Conservation (phyloP, 1,139 yeast genomes). For the Nakaseomyces kungkrabaensis region DNA sequence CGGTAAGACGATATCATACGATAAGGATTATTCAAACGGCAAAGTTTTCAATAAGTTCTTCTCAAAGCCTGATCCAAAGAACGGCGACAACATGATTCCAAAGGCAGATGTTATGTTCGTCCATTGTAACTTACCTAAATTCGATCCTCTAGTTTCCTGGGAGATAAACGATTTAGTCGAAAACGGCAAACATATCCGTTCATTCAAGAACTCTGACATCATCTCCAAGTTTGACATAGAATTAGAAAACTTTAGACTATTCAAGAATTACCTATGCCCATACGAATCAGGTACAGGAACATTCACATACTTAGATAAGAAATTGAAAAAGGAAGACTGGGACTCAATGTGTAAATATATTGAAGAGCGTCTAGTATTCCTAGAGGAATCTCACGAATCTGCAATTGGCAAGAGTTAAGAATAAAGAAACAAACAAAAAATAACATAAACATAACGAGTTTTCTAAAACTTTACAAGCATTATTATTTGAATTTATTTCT, state of each 20-base stretch:
- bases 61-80: conserved; percentile 3
- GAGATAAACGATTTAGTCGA: conserved; percentile 18
- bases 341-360: conserved; percentile 21
- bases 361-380: conserved; percentile 14
- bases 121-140: conserved; percentile 28
- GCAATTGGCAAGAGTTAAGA: background rate
- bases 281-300: conserved; percentile 11
- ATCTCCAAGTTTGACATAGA: conserved; percentile 26
- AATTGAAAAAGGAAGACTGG: conserved; percentile 10
- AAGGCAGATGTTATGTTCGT: conserved; percentile 25
- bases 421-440: no score
- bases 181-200: conserved; percentile 24
- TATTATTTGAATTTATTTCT: no score
- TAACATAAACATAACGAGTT: no score
- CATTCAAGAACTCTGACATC: conserved; percentile 19
- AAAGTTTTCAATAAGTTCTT: conserved; percentile 19
- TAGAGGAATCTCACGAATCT: conserved; percentile 15
- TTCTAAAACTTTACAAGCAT: no score
- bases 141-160: conserved; percentile 24
- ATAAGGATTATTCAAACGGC: conserved; percentile 18
- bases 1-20: conserved; percentile 9
- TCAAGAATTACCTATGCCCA: conserved; percentile 22
- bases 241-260: conserved; percentile 21
- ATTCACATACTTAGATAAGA: conserved; percentile 17
- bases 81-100: conserved; percentile 6